Base-by-base conservation (phyloP, 192 early-diverging fungal genomes). In the Coemansia nantahalensis region DNA sequence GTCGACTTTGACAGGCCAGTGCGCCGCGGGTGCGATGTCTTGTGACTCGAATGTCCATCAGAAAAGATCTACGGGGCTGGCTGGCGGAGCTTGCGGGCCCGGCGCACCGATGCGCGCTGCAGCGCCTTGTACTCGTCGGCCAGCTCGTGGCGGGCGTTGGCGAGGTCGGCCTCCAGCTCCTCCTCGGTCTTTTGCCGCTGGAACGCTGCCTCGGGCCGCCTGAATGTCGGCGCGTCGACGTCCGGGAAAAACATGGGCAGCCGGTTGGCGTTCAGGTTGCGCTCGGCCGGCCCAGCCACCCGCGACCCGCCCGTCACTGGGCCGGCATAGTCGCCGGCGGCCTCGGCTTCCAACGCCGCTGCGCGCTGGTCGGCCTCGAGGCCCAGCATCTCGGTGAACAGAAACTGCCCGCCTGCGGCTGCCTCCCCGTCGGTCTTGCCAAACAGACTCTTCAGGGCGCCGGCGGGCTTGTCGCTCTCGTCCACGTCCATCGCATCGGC, bases 121-220 rank as follows among this genome's bases (percentile, higher is more conserved):
- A 63, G 56, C 38, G 51, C 42, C 65, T 60, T 75, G 56, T 62
- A 75, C 39, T 67, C 65, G 45, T 51, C 54, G 3, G 56, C 39
- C 37, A 59, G 47, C 41, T 57, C 54, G 2, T n/a, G 24, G 28
- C 64, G 51, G 15, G 17, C 36, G n/a, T 24, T 39, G 2, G 39
- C 60, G 31, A 75, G 48, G 17, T 67, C 64, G 22, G 35, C 52
- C 24, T 75, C 59, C 32, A 75, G 60, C 53, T 75, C 71, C 50
- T 75, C 71, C 16, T 66, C 64, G 30, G 64, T 63, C 53, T 63
- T 63, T 22, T 75, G 71, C 16, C 71, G 59, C 60, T 64, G 71
- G 71, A 75, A 75, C 35, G 35, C 48, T 2, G 71, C 41, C 51
- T 75, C 71, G 1, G 71, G 71, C n/a, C 47, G 39, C 23, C 19